Base-by-base conservation (phyloP, 2,329 filamentous ascomycete species). In the Fusarium graminum region DNA sequence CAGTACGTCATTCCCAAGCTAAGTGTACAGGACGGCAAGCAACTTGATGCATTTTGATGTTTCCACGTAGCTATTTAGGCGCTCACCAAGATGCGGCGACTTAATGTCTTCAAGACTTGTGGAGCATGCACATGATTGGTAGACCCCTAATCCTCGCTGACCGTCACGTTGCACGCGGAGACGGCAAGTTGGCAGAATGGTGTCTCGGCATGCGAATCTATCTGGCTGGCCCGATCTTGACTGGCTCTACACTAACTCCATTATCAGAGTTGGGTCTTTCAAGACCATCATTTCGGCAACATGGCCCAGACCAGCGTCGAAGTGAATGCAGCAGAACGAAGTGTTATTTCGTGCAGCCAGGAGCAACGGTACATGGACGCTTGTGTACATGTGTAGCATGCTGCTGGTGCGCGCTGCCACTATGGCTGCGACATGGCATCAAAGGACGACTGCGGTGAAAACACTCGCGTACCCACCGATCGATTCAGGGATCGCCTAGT, bases 401-500 rank as follows among this genome's bases (percentile, higher is more conserved):
- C 44, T 22, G 19, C 16, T 11, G 39, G 41, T 36, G 29, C 38
- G 28, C 40, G 17, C 32, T 52, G 44, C 36, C 44, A 39, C 45
- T 30, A 41, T 45, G 45, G 16, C 12, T 52, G 36, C 43, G 52
- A 34, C 32, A 51, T 40, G 47, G 22, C 44, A 46, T 39, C 30
- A 40, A 45, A 32, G 46, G 17, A 32, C 14, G 30, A 30, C 36
- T 6, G 45, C 43, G 39, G n/a, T n/a, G 7, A 17, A 45, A 52
- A 32, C 49, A 42, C 26, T 54, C 42, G 17, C 65, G 63, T 55
- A 30, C 46, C 52, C 59, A 61, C 53, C 12, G 29, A 32, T n/a
- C 30, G 34, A 25, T 44, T 57, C 39, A 59, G 56, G 46, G 36
- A 47, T 64, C 40, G 28, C 32, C 56, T 59, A 60, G 53, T 69